A percentile compares a stretch with the other conserved stretches of the same genome.
Evolutionary conservation across 345 rosid species (phyloP).

Genomic region (Cardamine occulta): DNA sequence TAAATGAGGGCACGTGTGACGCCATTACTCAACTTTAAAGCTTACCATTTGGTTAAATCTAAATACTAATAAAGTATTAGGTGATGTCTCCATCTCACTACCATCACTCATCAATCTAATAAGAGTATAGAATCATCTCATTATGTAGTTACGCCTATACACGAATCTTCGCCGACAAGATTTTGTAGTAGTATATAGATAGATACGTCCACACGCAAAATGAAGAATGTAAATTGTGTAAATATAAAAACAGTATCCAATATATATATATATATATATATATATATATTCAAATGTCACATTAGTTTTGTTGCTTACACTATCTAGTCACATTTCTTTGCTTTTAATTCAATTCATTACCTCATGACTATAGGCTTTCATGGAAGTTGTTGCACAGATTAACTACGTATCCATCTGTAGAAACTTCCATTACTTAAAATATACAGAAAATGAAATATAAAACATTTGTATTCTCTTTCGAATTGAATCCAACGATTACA

Average conservation of each 20-base stretch:
- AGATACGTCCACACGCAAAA: conserved; percentile 33
- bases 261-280: not conserved
- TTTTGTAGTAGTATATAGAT: conserved; percentile 17
- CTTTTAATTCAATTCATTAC: conserved; percentile 42
- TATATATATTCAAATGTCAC: conserved; percentile 11
- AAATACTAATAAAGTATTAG: not conserved
- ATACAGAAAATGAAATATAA: not conserved
- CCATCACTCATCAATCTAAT: conserved; percentile 42
- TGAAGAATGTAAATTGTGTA: conserved; percentile 16
- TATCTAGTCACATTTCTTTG: conserved; percentile 33
- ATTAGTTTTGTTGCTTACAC: conserved; percentile 33
- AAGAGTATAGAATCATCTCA: conserved; percentile 9
- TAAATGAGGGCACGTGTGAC: conserved; percentile 45
- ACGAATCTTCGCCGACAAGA: conserved; percentile 43
- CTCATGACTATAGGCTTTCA: conserved; percentile 30
- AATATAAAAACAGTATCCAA: not conserved
- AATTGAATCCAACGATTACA: not conserved
- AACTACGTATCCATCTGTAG: conserved; percentile 24
- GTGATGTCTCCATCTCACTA: conserved; percentile 43
- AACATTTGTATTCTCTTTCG: not conserved
- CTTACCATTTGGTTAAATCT: conserved; percentile 24
- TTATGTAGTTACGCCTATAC: not conserved
- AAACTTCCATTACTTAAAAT: conserved; percentile 33
- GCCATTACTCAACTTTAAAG: conserved; percentile 37
- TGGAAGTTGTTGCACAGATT: conserved; percentile 37